Conservation (phyloP, 2,329 filamentous ascomycete species). For the Pezicula carpinea region DNA sequence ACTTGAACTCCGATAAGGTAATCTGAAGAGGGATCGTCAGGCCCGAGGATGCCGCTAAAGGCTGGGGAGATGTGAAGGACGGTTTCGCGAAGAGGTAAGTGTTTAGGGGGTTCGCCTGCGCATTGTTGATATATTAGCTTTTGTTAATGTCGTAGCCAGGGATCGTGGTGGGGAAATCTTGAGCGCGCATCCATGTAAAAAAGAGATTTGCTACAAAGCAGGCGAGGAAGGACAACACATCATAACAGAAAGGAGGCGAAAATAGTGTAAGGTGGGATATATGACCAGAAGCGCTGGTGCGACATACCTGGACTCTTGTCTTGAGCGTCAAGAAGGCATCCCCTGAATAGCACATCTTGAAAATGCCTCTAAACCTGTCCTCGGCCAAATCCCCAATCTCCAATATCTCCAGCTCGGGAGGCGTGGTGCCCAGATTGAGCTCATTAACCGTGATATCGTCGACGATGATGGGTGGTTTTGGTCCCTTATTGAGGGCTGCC, state of each 20-base stretch:
- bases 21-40: slow-evolving; percentile 97
- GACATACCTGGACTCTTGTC: slow-evolving; percentile 82
- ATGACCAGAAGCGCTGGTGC: slow-evolving; percentile 4
- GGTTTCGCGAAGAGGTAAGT: slow-evolving; percentile 92
- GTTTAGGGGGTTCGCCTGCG: slow-evolving; percentile 86
- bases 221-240: slow-evolving; percentile 4
- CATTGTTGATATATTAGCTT: slow-evolving; percentile 45
- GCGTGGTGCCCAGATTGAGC: slow-evolving; percentile 90
- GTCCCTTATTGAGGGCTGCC: slow-evolving; percentile 92
- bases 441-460: slow-evolving; percentile 99
- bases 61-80: slow-evolving; percentile 86
- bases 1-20: slow-evolving; percentile 88
- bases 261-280: slow-evolving; percentile 2
- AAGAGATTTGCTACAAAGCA: slow-evolving; percentile 20
- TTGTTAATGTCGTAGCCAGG: slow-evolving; percentile 26
- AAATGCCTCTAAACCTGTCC: slow-evolving; percentile 94
- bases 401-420: slow-evolving; percentile 91
- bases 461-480: slow-evolving; percentile 97
- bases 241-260: slow-evolving; percentile 4
- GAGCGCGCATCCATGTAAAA: slow-evolving; percentile 26
- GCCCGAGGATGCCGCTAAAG: slow-evolving; percentile 83
- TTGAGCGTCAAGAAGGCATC: slow-evolving; percentile 94
- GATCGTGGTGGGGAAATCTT: slow-evolving; percentile 9
- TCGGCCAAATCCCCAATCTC: slow-evolving; percentile 97
- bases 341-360: slow-evolving; percentile 98